A percentile compares a stretch with the other conserved stretches of the same genome.
Evolutionary conservation across 2,329 filamentous ascomycete genomes (phyloP).

Genomic region (Huntiella bhutanensis): DNA sequence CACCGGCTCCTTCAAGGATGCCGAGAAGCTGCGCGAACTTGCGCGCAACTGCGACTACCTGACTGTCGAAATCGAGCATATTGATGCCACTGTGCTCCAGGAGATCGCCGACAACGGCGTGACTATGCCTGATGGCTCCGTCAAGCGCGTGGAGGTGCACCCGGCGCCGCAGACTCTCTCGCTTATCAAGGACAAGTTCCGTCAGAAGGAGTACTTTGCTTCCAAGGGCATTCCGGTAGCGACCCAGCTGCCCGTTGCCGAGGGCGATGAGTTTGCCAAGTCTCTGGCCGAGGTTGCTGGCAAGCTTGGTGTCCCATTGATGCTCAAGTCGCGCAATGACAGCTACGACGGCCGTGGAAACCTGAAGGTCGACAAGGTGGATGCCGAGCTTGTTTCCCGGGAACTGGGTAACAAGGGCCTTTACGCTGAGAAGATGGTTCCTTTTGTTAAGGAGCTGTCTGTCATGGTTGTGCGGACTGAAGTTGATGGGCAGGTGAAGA

Average conservation of each 20-base stretch:
- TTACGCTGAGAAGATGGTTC: conserved; percentile 79
- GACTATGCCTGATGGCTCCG: conserved; percentile 25
- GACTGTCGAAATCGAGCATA: conserved; percentile 90
- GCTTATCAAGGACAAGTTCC: conserved; percentile 83
- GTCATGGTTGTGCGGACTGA: conserved; percentile 91
- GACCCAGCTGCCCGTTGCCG: conserved; percentile 44
- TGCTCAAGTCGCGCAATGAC: conserved; percentile 79
- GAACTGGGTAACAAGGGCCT: conserved; percentile 52
- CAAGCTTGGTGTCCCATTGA: conserved; percentile 62
- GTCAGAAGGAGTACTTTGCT: conserved; percentile 66
- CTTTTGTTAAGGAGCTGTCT: conserved; percentile 72
- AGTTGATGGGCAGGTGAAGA: conserved; percentile 28
- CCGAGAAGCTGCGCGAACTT: conserved; percentile 59
- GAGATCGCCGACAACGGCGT: conserved; percentile 53
- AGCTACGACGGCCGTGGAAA: conserved; percentile 80
- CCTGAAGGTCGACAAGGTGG: conserved; percentile 27
- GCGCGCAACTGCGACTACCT: conserved; percentile 60
- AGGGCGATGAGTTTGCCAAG: conserved; percentile 31
- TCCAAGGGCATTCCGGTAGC: conserved; percentile 53
- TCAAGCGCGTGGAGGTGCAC: conserved; percentile 43
- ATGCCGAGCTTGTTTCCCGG: conserved; percentile 39
- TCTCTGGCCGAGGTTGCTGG: conserved; percentile 45
- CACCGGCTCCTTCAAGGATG: conserved; percentile 73
- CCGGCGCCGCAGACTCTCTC: conserved; percentile 75
- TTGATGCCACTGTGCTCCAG: conserved; percentile 76